These are phyloP conservation scores for Neoboletus magnificus DNA, from an alignment of 768 basidiomycete genomes.

Conservation along the genomic window DNA sequence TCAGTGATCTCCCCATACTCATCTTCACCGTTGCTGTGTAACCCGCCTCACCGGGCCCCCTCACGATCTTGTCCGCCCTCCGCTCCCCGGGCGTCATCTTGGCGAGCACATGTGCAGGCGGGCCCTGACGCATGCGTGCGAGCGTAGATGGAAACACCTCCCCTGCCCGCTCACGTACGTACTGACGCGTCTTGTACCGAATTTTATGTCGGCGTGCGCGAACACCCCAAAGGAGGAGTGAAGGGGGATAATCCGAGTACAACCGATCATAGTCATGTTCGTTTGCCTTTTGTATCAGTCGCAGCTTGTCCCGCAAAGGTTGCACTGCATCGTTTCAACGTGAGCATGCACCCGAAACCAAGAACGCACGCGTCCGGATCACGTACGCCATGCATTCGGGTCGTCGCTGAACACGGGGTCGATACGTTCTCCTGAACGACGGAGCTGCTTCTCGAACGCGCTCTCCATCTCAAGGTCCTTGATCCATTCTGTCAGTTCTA, in stretches of 20 bases:
- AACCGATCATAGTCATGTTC: constrained; percentile 42
- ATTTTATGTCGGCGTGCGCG: constrained; percentile 60
- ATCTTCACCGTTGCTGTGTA: constrained; percentile 67
- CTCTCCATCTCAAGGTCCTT: constrained; percentile 37
- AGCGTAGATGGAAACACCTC: constrained; percentile 52
- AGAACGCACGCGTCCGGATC: not conserved
- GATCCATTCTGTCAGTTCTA: constrained; percentile 31
- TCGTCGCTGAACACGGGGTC: constrained; percentile 28
- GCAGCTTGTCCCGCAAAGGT: constrained; percentile 34
- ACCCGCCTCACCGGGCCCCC: constrained; percentile 60
- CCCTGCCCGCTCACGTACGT: constrained; percentile 58
- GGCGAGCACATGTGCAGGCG: constrained; percentile 59
- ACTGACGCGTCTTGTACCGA: constrained; percentile 61
- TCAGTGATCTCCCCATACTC: constrained; percentile 49
- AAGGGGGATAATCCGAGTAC: constrained; percentile 41
- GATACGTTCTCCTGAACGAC: constrained; percentile 16
- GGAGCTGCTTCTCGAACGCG: constrained; percentile 35
- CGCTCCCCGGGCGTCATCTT: constrained; percentile 49
- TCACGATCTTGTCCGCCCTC: constrained; percentile 47
- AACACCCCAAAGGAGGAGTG: constrained; percentile 47
- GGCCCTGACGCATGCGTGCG: constrained; percentile 47
- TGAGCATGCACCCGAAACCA: constrained; percentile 2
- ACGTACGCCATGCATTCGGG: constrained; percentile 21
- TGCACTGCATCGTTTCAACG: constrained; percentile 27
- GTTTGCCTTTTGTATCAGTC: constrained; percentile 34